Base-by-base conservation (phyloP, 441 rosid genomes). In the Pelargonium cotyledonis region DNA sequence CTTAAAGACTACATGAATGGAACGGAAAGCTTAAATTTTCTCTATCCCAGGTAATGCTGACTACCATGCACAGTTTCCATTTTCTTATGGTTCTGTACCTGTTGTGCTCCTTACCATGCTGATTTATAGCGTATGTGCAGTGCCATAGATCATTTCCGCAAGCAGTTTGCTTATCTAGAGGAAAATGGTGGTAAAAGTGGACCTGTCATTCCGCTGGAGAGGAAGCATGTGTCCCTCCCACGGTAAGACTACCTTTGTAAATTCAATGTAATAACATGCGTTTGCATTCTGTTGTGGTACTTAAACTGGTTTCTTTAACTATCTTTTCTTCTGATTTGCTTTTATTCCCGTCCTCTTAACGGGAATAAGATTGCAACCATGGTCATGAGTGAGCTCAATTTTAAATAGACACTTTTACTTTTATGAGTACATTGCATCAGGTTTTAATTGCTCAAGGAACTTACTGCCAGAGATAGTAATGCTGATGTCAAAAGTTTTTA, bases 141-240 rank as follows among this genome's bases (percentile, higher is more conserved):
- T 79, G 98, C 91, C 18, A 84, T 90, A 53, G 96, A 93, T 84
- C 96, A 91, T 71, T 93, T 93, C 71, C 82, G 86, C 79, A 93
- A 86, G 84, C 98, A 90, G 77, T 90, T 93, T 81, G 87, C 95
- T 0, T 86, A 86, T 82, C 92, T 88, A 4, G 98, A 90, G 79
- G 98, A 93, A 76, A 88, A 85, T 70, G 79, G 81, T 19, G 96
- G 95, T 44, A 90, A 91, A 83, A 83, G 80, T 44, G 88, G 79
- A 49, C 86, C 90, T 23, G 89, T 80, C 18, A 69, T 84, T 60
- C 96, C 96, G 16, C 91, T 80, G 3, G 91, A 88, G 77, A 91
- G 97, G 78, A 89, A 90, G 79, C 97, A 90, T 64, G 85, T 74
- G 18, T 93, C 98, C 55, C 91, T 91, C 70, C 98, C 98, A 6